A percentile compares a stretch with the other conserved stretches of the same genome.
Conservation (phyloP, 352 stramenopile species). For the Phytophthora multivora region DNA sequence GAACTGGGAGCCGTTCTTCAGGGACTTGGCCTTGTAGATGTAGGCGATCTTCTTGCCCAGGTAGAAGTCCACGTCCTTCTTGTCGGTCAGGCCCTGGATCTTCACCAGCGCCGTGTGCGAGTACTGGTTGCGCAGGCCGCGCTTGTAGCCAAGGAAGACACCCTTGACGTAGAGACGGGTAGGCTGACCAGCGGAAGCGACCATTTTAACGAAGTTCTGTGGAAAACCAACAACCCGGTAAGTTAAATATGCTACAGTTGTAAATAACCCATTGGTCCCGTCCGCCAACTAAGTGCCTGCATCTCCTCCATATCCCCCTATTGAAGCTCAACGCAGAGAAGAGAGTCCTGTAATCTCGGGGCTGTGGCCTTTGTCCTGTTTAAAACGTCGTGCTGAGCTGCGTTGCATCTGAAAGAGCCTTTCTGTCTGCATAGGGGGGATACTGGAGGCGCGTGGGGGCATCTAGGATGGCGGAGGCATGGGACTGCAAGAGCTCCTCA, state of each 20-base stretch:
- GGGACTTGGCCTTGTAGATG: constrained; percentile 98
- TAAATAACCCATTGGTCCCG: background rate
- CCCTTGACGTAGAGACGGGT: constrained; percentile 98
- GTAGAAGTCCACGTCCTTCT: constrained; percentile 99
- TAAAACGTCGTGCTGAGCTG: constrained; percentile 14
- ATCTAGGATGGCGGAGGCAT: constrained; percentile 4
- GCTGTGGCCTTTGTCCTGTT: background rate
- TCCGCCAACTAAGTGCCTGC: constrained; percentile 5
- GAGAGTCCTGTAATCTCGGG: too few relatives aligned
- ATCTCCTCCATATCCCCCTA: constrained; percentile 3
- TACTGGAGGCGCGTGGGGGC: background rate
- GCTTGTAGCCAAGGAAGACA: constrained; percentile 99
- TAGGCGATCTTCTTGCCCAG: constrained; percentile 99
- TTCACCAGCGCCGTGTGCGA: constrained; percentile 98
- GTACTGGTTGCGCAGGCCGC: constrained; percentile 97
- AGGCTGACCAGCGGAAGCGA: constrained; percentile 91
- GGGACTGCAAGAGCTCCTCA: constrained; percentile 17
- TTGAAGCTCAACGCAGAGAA: background rate
- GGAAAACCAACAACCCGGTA: constrained; percentile 11
- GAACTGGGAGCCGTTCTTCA: constrained; percentile 98
- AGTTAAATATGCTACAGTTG: constrained; percentile 5
- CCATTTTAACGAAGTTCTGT: constrained; percentile 89
- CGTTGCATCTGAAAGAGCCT: background rate
- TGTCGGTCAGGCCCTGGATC: constrained; percentile 98
- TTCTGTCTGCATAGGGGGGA: constrained; percentile 2